Conservation (phyloP, 345 rosid genomes). For the Lagerstroemia speciosa region DNA sequence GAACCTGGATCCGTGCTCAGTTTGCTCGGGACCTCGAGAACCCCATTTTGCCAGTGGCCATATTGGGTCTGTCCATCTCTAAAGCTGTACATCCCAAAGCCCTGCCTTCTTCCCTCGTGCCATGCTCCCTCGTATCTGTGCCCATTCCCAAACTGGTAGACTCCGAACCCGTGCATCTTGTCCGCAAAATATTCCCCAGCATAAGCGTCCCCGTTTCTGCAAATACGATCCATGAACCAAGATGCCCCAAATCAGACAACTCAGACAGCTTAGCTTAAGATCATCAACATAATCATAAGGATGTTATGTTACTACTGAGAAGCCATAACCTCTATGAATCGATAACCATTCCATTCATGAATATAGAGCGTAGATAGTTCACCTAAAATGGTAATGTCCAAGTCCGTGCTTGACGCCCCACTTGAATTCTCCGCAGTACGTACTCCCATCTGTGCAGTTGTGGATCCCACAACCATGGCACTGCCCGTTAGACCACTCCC, state of each 20-base stretch:
- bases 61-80: conserved; percentile 67
- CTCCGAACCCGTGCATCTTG: conserved; percentile 79
- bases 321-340: neutral
- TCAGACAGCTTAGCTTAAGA: neutral
- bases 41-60: conserved; percentile 72
- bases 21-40: conserved; percentile 22
- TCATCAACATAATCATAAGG: neutral
- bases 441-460: conserved; percentile 73
- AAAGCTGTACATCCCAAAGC: conserved; percentile 71
- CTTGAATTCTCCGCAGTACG: conserved; percentile 71
- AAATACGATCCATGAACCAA: neutral
- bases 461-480: conserved; percentile 78
- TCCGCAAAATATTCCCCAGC: conserved; percentile 82
- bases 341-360: neutral
- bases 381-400: conserved; percentile 87
- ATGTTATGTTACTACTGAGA: neutral
- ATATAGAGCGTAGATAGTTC: neutral
- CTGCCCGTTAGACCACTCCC: conserved; percentile 88
- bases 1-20: conserved; percentile 17
- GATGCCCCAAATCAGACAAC: neutral
- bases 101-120: conserved; percentile 91
- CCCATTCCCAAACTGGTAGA: conserved; percentile 68
- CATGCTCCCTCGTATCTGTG: conserved; percentile 80
- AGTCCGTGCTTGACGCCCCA: conserved; percentile 91
- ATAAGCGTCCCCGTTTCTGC: conserved; percentile 61